A percentile compares a stretch with the other conserved stretches of the same genome.
Conservation (phyloP, 2,329 filamentous ascomycete genomes). For the Curvularia lunata region DNA sequence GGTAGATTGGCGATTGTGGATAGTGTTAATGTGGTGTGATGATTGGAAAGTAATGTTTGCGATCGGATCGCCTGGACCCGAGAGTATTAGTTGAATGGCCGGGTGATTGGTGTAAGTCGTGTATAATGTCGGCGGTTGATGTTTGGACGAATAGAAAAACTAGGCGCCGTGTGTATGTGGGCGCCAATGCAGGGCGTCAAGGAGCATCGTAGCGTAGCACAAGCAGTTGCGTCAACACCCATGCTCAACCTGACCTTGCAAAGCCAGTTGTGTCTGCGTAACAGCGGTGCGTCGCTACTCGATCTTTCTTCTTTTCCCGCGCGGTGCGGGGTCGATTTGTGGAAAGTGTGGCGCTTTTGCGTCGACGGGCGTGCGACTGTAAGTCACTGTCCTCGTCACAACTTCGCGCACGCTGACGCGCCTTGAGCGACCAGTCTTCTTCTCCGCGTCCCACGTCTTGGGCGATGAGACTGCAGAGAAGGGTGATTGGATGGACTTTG, state of each 20-base stretch:
- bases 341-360: constrained; percentile 51
- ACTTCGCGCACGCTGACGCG: constrained; percentile 81
- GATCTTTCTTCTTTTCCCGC: constrained; percentile 87
- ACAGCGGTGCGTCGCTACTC: constrained; percentile 48
- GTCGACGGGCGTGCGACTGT: constrained; percentile 65
- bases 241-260: constrained; percentile 24
- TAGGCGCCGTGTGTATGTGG: constrained; percentile 23
- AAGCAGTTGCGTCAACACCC: constrained; percentile 34
- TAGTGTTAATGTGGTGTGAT: constrained; percentile 22
- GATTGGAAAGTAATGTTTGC: constrained; percentile 25
- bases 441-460: constrained; percentile 78
- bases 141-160: constrained; percentile 14
- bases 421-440: constrained; percentile 66
- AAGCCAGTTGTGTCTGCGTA: constrained; percentile 23
- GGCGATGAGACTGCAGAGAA: constrained; percentile 73
- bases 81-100: constrained; percentile 28
- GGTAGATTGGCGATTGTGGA: constrained; percentile 14
- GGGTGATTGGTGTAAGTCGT: constrained; percentile 12
- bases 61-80: constrained; percentile 48
- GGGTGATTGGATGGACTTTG: constrained; percentile 64
- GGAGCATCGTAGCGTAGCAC: constrained; percentile 26
- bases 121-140: constrained; percentile 9
- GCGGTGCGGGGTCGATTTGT: constrained; percentile 86
- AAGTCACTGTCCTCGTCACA: constrained; percentile 92
- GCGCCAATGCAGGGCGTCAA: constrained; percentile 30